Evolutionary conservation across 2,329 filamentous ascomycete species (phyloP).

Genomic region (Ophiostoma ips): DNA sequence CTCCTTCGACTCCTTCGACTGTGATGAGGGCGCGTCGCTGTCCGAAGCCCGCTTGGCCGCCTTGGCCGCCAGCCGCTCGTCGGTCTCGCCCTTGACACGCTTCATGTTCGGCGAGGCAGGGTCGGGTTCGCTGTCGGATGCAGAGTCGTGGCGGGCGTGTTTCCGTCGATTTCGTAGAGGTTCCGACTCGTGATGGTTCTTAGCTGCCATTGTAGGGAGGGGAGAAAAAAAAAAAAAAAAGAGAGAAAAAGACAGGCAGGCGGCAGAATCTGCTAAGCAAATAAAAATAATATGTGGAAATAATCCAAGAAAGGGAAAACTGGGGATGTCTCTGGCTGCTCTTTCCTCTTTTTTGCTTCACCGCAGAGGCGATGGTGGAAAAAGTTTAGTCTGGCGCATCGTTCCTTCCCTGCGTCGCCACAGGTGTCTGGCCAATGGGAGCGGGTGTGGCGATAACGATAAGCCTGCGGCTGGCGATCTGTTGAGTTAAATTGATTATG

Average conservation of each 20-base stretch:
- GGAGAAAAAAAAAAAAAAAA: neutral
- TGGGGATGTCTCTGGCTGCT: slow-evolving; percentile 5
- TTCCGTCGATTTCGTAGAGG: slow-evolving; percentile 2
- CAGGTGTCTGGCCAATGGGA: neutral
- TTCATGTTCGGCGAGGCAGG: slow-evolving; percentile 18
- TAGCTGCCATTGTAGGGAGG: slow-evolving; percentile 7
- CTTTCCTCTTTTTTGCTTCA: neutral
- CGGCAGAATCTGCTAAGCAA: slow-evolving; percentile 1
- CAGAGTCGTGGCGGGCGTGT: neutral
- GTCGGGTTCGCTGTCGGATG: slow-evolving; percentile 17
- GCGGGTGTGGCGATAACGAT: neutral
- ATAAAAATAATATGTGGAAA: slow-evolving; percentile 3
- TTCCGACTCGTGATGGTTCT: neutral
- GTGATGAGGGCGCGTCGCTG: slow-evolving; percentile 4
- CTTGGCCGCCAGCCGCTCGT: slow-evolving; percentile 10
- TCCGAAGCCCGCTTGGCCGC: slow-evolving; percentile 5
- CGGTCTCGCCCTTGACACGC: slow-evolving; percentile 17
- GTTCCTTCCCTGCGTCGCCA: neutral
- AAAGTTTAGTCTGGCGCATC: neutral
- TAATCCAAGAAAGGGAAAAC: slow-evolving; percentile 3
- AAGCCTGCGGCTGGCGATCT: too few relatives aligned
- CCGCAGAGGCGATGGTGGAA: slow-evolving; percentile 1
- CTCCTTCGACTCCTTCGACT: neutral
- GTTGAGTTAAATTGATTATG: too few relatives aligned
- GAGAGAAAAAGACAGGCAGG: neutral